phyloP scores from a whole-genome alignment of 208 protist species.

The Acanthamoeba sp. region DNA sequence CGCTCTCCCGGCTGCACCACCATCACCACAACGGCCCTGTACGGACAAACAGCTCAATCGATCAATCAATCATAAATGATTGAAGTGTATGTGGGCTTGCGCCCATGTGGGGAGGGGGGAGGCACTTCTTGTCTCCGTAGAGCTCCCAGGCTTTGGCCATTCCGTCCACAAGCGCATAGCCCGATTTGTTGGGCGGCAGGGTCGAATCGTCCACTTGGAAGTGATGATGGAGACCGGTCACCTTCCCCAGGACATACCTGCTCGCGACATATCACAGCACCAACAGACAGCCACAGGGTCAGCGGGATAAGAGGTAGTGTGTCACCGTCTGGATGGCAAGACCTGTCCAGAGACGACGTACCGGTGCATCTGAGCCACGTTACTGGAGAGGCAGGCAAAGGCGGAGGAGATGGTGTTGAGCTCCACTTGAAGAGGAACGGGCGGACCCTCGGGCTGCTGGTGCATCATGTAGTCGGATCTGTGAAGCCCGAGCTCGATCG shows the following conservation, averaged over 20 bases:
- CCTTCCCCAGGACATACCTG: slow-evolving; percentile 54
- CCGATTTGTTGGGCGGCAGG: slow-evolving; percentile 70
- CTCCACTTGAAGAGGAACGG: slow-evolving; percentile 94
- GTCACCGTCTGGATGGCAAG: background rate
- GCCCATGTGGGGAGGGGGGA: slow-evolving; percentile 8
- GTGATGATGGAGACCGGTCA: background rate
- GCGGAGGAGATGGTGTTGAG: slow-evolving; percentile 97
- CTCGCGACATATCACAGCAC: background rate
- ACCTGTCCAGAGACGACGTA: slow-evolving; percentile 49
- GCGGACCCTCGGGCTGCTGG: background rate
- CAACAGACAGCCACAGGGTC: too few relatives aligned
- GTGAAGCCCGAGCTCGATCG: slow-evolving; percentile 94
- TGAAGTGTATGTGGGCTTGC: background rate
- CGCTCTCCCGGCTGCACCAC: slow-evolving; percentile 94
- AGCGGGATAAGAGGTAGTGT: too few relatives aligned
- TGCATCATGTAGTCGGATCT: slow-evolving; percentile 96
- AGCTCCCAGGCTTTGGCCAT: slow-evolving; percentile 77
- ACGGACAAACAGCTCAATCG: background rate
- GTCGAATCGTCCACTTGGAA: background rate
- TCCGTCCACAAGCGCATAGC: background rate
- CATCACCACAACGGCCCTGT: slow-evolving; percentile 90
- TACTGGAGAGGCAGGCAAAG: slow-evolving; percentile 93
- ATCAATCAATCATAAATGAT: slow-evolving; percentile 64
- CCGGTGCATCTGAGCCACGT: slow-evolving; percentile 92
- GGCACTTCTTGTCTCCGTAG: slow-evolving; percentile 65